Evolutionary conservation across 83 land plant species (phyloP).

Genomic region (Diphasiastrum complanatum): DNA sequence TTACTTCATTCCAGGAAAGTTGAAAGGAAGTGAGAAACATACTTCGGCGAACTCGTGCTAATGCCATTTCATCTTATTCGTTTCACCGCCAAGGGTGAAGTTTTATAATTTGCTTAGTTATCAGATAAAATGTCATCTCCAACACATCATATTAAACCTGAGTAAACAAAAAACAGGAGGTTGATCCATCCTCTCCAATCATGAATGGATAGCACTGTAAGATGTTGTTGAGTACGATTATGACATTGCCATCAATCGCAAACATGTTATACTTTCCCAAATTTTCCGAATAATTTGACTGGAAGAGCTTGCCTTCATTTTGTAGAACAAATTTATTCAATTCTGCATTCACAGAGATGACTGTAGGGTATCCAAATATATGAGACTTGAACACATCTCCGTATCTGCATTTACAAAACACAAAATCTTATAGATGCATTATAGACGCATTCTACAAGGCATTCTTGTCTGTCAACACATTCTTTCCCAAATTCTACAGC

Average conservation of each 20-base stretch:
- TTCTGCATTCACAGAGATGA: slow-evolving; percentile 70
- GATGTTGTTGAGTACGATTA: slow-evolving; percentile 33
- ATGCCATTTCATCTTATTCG: slow-evolving; percentile 51
- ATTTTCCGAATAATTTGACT: slow-evolving; percentile 68
- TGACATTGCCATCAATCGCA: slow-evolving; percentile 57
- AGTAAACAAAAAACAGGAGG: background rate
- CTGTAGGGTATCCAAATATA: slow-evolving; percentile 62
- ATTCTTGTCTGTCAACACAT: too few relatives aligned
- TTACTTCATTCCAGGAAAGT: slow-evolving; percentile 67
- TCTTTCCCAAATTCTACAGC: too few relatives aligned
- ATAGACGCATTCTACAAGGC: too few relatives aligned
- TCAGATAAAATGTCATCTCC: slow-evolving; percentile 76
- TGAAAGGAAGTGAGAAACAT: slow-evolving; percentile 61
- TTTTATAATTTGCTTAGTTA: slow-evolving; percentile 75
- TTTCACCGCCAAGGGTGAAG: slow-evolving; percentile 55
- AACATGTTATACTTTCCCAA: slow-evolving; percentile 85
- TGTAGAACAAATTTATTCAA: slow-evolving; percentile 55
- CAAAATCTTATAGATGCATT: too few relatives aligned
- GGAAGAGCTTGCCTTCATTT: slow-evolving; percentile 69
- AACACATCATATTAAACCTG: background rate
- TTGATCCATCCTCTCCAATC: slow-evolving; percentile 62
- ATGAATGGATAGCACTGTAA: slow-evolving; percentile 23
- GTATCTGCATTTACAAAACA: slow-evolving; percentile 56
- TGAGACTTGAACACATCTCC: slow-evolving; percentile 66
- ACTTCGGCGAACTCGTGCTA: slow-evolving; percentile 79